Evolutionary conservation across 495 filamentous ascomycete genomes (phyloP), one percentile per base, ranked within the genome.

Genomic region (Hapsidospora chrysogenum): DNA sequence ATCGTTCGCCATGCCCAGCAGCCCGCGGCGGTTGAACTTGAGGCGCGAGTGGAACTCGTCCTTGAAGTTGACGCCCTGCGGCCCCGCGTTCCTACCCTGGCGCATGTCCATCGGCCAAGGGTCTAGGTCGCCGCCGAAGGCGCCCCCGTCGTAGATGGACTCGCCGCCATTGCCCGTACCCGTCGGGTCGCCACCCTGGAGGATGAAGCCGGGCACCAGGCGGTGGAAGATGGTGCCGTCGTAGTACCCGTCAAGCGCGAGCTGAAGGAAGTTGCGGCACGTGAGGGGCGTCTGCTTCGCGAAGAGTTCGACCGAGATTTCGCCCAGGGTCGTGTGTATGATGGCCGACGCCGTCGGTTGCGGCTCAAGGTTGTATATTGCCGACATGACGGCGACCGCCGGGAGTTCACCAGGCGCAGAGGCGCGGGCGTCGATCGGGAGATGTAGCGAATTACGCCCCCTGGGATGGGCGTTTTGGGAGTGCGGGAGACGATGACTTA

Each of bases 211-310:
- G 0, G 86, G 79, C 7, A 92, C 74, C 14, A 96, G 64, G 14
- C 89, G 86, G 57, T 97, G 89, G 61, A 97, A 96, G 41, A 85
- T 76, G 0, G 87, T 94, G 43, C 72, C 68, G 32, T 78, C 74
- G 59, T 96, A 99, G 67, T 96, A 95, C 38, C 83, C 81, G 54
- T 99, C 85, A 38, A 92, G 68, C 51, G 79, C 85, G 48, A 82
- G 80, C 55, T 99, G 89, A 14, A 99, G 75, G 62, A 99, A 99
- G 58, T 94, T 94, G 38, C 87, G 84, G 45, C 73, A 82, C 1
- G 89, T 80, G 38, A 92, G 70, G 20, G 89, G 89, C 0, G 81
- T 80, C 55, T 99, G 86, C 39, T 82, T 85, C 14, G 84, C 85
- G 66, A 92, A 97, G 34, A 97, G 76, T 43, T 92, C 77, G 64